Conservation (phyloP, 2,329 filamentous ascomycete genomes). For the Cercospora sesami region DNA sequence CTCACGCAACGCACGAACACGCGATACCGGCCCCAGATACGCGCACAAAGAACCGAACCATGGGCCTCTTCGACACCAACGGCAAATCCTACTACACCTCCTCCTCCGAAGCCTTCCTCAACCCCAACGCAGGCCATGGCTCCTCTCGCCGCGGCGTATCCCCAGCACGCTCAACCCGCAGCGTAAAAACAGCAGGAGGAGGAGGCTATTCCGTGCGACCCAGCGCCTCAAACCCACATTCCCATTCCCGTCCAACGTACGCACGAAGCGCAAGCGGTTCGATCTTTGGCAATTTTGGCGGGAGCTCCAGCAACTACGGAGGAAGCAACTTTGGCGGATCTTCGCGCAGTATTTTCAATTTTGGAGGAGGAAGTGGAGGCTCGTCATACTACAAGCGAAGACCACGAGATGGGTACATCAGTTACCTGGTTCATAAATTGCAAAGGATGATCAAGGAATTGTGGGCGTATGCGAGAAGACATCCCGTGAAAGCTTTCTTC, state of each 20-base stretch:
- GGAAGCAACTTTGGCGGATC: conserved; percentile 1
- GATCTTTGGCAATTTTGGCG: conserved; percentile 27
- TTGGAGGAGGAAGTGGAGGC: conserved; percentile 41
- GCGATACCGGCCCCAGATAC: not conserved
- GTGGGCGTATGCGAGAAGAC: conserved; percentile 73
- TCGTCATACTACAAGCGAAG: conserved; percentile 74
- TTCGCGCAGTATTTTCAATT: conserved; percentile 35
- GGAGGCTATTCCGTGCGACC: conserved; percentile 34
- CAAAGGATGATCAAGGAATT: conserved; percentile 79
- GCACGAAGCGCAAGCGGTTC: conserved; percentile 23
- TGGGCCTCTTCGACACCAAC: conserved; percentile 37
- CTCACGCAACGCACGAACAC: conserved; percentile 2
- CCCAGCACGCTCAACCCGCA: conserved; percentile 24
- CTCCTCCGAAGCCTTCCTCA: conserved; percentile 28
- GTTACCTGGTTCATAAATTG: conserved; percentile 71
- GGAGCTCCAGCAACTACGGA: not conserved
- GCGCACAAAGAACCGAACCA: conserved; percentile 18
- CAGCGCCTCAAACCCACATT: conserved; percentile 12
- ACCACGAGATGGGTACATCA: conserved; percentile 75
- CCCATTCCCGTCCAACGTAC: conserved; percentile 18
- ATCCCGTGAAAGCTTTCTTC: conserved; percentile 88
- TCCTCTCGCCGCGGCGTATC: conserved; percentile 27
- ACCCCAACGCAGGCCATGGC: conserved; percentile 13
- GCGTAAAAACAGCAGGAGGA: conserved; percentile 23
- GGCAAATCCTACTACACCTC: conserved; percentile 32